These are phyloP conservation scores for Cichorium intybus DNA, from an alignment of 140 eudicot species.

Conservation along the genomic window DNA sequence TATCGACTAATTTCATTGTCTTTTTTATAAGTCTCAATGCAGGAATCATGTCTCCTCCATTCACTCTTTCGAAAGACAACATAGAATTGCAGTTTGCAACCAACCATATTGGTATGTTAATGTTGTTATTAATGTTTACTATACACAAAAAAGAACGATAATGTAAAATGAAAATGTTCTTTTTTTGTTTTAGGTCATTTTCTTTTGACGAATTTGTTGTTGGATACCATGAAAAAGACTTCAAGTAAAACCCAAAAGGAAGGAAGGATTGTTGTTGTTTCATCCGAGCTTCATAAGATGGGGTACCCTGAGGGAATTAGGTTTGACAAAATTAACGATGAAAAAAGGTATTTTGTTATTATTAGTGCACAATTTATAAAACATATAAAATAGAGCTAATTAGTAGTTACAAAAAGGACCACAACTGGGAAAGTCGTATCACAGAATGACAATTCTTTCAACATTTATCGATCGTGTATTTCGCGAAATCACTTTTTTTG, in stretches of 20 bases:
- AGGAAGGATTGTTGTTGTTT: conserved; percentile 81
- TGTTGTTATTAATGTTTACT: conserved; percentile 5
- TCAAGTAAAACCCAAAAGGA: conserved; percentile 60
- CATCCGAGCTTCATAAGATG: conserved; percentile 69
- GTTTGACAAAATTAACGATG: conserved; percentile 78
- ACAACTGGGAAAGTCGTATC: no score
- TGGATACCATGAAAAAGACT: conserved; percentile 80
- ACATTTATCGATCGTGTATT: no score
- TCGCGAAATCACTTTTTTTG: no score
- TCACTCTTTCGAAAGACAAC: conserved; percentile 59
- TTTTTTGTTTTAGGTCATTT: conserved; percentile 44
- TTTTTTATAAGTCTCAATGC: conserved; percentile 68
- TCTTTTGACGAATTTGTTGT: conserved; percentile 74
- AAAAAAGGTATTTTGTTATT: conserved; percentile 43
- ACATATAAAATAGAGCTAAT: neutral
- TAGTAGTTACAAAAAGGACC: no score
- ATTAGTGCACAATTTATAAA: neutral
- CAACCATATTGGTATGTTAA: conserved; percentile 63
- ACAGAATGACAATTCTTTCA: no score
- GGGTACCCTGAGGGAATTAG: conserved; percentile 69
- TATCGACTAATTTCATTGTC: neutral
- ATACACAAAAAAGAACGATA: neutral
- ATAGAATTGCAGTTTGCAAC: conserved; percentile 83
- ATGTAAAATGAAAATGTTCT: neutral
- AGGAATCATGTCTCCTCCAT: conserved; percentile 82